These are phyloP conservation scores for Effrenium voratum DNA, from an alignment of 73 alveolate genomes.

Conservation along the genomic window DNA sequence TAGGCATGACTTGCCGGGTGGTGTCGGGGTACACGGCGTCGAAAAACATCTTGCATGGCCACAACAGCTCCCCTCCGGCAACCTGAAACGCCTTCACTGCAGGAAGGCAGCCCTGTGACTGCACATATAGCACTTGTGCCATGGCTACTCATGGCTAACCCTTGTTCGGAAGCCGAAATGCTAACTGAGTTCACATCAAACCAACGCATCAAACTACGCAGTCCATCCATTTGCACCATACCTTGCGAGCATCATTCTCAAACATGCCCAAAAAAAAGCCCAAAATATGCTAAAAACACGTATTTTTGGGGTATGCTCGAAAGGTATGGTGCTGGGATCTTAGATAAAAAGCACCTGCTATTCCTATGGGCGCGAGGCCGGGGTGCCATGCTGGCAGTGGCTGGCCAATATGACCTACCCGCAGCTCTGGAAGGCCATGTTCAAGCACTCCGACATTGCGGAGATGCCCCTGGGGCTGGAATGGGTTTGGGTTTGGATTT, in stretches of 20 bases:
- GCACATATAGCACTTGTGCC: neutral
- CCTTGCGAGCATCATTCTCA: too few relatives aligned
- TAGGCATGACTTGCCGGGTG: neutral
- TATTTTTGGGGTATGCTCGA: conserved; percentile 10
- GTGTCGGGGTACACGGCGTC: neutral
- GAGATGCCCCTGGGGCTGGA: neutral
- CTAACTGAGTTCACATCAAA: too few relatives aligned
- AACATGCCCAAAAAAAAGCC: neutral
- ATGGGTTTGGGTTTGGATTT: too few relatives aligned
- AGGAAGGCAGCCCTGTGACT: neutral
- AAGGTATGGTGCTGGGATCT: neutral
- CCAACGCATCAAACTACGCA: too few relatives aligned
- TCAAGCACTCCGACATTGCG: neutral
- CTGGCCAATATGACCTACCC: neutral
- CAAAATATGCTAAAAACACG: neutral
- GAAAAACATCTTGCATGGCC: neutral
- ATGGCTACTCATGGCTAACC: neutral
- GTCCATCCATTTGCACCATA: too few relatives aligned
- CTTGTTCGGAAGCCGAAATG: neutral
- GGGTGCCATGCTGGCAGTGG: conserved; percentile 46
- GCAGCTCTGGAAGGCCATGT: neutral
- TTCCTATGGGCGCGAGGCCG: neutral
- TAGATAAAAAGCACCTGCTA: neutral
- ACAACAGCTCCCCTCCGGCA: neutral
- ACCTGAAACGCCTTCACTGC: neutral